Percentiles rank a stretch among this genome's conserved stretches.
phyloP scores from a whole-genome alignment of 1,139 yeast genomes.

The Scheffersomyces cryptocercus region DNA sequence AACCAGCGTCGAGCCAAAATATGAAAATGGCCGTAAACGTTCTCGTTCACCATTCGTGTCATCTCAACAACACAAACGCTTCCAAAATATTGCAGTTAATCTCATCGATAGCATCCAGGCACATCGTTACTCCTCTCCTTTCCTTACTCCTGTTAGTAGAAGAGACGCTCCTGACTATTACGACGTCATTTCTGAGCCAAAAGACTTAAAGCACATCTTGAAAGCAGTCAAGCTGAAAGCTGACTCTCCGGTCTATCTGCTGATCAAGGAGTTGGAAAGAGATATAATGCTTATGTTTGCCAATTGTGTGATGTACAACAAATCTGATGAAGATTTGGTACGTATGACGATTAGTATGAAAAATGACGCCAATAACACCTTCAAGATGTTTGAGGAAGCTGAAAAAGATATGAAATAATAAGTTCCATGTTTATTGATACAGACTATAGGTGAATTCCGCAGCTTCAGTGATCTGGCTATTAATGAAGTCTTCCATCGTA shows the following conservation, averaged over 20 bases:
- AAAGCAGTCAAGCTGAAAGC: slow-evolving; percentile 51
- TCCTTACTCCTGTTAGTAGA: slow-evolving; percentile 65
- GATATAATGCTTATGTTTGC: slow-evolving; percentile 79
- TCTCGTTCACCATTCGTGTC: slow-evolving; percentile 32
- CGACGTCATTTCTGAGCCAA: slow-evolving; percentile 61
- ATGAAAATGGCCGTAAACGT: slow-evolving; percentile 14
- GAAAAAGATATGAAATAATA: slow-evolving; percentile 14
- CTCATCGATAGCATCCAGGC: slow-evolving; percentile 66
- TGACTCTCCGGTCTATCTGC: slow-evolving; percentile 47
- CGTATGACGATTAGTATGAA: slow-evolving; percentile 69
- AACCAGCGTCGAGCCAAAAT: slow-evolving; percentile 4
- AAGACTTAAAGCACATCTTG: slow-evolving; percentile 65
- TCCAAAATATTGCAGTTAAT: slow-evolving; percentile 58
- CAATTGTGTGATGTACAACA: slow-evolving; percentile 80
- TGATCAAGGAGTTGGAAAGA: slow-evolving; percentile 63
- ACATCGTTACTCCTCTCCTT: slow-evolving; percentile 74
- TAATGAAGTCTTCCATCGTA: no score
- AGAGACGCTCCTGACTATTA: slow-evolving; percentile 72
- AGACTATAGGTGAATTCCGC: background rate
- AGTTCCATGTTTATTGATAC: background rate
- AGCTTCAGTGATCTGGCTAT: background rate
- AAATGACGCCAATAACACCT: slow-evolving; percentile 51
- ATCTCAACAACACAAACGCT: slow-evolving; percentile 42
- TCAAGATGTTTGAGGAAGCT: slow-evolving; percentile 53
- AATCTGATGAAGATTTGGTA: slow-evolving; percentile 62